A percentile compares a stretch with the other conserved stretches of the same genome.
Conservation (phyloP, 768 basidiomycete species). For the Leccinum imitatum region DNA sequence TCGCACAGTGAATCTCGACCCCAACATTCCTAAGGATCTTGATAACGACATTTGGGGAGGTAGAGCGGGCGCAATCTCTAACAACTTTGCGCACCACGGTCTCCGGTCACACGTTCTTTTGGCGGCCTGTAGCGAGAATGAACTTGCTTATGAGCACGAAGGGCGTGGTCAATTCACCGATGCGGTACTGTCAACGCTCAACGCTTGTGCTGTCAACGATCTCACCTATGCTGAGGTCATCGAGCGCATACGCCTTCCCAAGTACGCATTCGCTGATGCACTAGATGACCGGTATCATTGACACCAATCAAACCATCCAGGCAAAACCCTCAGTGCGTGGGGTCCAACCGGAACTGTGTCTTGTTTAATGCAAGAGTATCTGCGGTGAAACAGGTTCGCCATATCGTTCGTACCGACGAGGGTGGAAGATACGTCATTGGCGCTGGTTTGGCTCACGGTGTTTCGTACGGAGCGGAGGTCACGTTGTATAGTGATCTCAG, state of each 20-base stretch:
- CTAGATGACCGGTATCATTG: neutral
- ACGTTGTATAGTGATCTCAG: slow-evolving; percentile 17
- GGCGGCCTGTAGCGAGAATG: slow-evolving; percentile 41
- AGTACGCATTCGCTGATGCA: neutral
- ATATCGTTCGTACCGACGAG: neutral
- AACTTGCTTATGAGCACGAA: slow-evolving; percentile 30
- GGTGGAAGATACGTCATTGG: slow-evolving; percentile 17
- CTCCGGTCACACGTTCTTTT: slow-evolving; percentile 41
- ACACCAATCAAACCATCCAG: slow-evolving; percentile 7
- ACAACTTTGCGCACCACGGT: slow-evolving; percentile 27
- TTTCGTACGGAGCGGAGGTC: slow-evolving; percentile 19
- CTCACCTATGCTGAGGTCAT: slow-evolving; percentile 29
- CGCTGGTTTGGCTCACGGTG: slow-evolving; percentile 29
- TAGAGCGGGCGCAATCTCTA: slow-evolving; percentile 12
- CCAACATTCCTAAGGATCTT: slow-evolving; percentile 11
- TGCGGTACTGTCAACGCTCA: slow-evolving; percentile 21
- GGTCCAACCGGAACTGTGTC: slow-evolving; percentile 20
- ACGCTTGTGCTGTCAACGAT: slow-evolving; percentile 1
- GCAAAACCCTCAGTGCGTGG: slow-evolving; percentile 33
- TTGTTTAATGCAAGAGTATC: slow-evolving; percentile 25
- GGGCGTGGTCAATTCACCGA: slow-evolving; percentile 28
- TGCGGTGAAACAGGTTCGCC: slow-evolving; percentile 8
- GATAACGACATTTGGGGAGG: slow-evolving; percentile 28
- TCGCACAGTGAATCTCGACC: slow-evolving; percentile 8
- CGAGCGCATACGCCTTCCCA: slow-evolving; percentile 13